Evolutionary conservation across 2,329 filamentous ascomycete species (phyloP).

Genomic region (Huntiella savannae): DNA sequence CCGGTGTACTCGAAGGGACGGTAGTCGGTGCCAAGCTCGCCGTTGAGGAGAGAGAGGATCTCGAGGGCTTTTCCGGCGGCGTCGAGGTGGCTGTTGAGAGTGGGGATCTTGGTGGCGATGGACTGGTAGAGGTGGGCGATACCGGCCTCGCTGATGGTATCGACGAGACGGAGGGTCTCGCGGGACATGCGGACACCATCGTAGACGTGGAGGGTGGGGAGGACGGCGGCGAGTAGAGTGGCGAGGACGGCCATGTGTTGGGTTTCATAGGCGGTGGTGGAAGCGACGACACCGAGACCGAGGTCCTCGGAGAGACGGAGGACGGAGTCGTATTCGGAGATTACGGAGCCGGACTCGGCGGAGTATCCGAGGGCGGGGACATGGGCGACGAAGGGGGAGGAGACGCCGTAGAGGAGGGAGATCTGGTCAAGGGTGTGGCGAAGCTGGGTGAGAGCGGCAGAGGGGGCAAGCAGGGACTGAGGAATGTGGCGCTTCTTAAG

Average conservation of each 20-base stretch:
- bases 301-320: slow-evolving; percentile 74
- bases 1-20: slow-evolving; percentile 86
- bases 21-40: slow-evolving; percentile 85
- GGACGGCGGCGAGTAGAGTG: slow-evolving; percentile 55
- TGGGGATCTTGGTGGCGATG: slow-evolving; percentile 40
- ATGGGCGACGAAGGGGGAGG: slow-evolving; percentile 84
- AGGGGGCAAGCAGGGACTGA: slow-evolving; percentile 76
- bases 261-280: slow-evolving; percentile 70
- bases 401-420: slow-evolving; percentile 73
- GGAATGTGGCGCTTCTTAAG: slow-evolving; percentile 77
- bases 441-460: slow-evolving; percentile 61
- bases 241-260: slow-evolving; percentile 92
- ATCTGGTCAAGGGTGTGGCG: slow-evolving; percentile 79
- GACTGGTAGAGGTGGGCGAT: slow-evolving; percentile 50
- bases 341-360: slow-evolving; percentile 41
- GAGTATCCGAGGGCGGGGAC: slow-evolving; percentile 80
- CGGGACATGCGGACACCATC: slow-evolving; percentile 69
- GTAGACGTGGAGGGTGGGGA: slow-evolving; percentile 76
- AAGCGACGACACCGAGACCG: slow-evolving; percentile 69
- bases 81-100: slow-evolving; percentile 50
- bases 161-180: slow-evolving; percentile 66
- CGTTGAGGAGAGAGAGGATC: slow-evolving; percentile 59
- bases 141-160: slow-evolving; percentile 55
- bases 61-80: slow-evolving; percentile 52
- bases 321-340: slow-evolving; percentile 71